Evolutionary conservation across 2,329 filamentous ascomycete genomes (phyloP), one percentile per base, ranked within the genome.

Genomic region (Rhinocladiella similis): DNA sequence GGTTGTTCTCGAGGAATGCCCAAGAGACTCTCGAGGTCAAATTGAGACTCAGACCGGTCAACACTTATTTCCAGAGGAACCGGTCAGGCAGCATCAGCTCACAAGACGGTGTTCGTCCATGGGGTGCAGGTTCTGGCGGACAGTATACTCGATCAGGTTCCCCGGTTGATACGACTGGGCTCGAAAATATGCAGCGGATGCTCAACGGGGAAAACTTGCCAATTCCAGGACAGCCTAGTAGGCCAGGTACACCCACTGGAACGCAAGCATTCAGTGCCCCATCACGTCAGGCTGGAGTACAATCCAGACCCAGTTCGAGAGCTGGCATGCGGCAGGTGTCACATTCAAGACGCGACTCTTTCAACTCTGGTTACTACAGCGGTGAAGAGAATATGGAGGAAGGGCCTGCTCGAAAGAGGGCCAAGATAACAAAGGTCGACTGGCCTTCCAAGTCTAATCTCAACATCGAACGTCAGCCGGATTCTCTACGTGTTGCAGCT

Each of bases 11-110:
- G 38, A 90, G 89, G 66, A 91, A 90, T 29, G 73, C 75, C 57
- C 88, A 87, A 65, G 92, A 97, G 73, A 97, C 90, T 0, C 76
- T 99, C 57, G 94, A 99, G 75, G 93, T 99, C 63, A 96, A 89
- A 71, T 80, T 99, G 59, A 91, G 90, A 69, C 80, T 99, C 54
- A 88, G 91, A 1, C 87, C 88, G 14, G 87, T 96, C 35, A 81
- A 86, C 29, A 60, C 61, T 5, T 60, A 58, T 36, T 39, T 54
- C n/a, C 53, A 50, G 35, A 55, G 62, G 52, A 48, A 57, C 20
- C 59, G 63, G 39, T 66, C 63, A 38, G 63, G 63, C 25, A 66
- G 63, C 47, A 53, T 66, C 22, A 60, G 61, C 54, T 63, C 59
- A 42, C 59, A 61, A 53, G 62, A 65, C 41, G 63, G 62, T 29